Base-by-base conservation (phyloP, 2,329 filamentous ascomycete genomes). In the Metarhizium guizhouense region DNA sequence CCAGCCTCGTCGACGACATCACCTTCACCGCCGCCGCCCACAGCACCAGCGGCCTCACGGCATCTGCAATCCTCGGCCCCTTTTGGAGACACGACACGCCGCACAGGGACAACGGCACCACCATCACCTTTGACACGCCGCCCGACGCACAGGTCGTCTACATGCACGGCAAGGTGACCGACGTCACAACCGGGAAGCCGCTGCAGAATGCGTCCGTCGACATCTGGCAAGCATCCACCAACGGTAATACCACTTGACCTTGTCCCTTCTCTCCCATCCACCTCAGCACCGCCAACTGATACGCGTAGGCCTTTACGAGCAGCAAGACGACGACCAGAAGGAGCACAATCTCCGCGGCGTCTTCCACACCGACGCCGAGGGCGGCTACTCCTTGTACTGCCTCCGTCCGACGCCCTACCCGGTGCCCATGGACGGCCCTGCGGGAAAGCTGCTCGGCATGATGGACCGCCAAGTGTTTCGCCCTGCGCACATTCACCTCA, bases 81-180 rank as follows among this genome's bases (percentile, higher is more conserved):
- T 95, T 95, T 74, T 95, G 88, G 82, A 81, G 88, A 6, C 78
- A 83, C 47, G 80, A 91, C 62, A 83, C 89, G 0, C 89, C 90
- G 5, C 72, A 80, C 56, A 80, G 85, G 50, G 72, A 82, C n/a
- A 87, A 87, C 65, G 90, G 87, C 52, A 80, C 77, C 49, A 84
- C 76, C 63, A 89, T 94, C 59, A 76, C 85, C 20, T 74, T 73
- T 55, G 68, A 78, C 59, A 76, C 74, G 59, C 79, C 80, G 6
- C 56, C 70, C 53, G 74, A 76, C 56, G 73, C 66, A 14, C 63
- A 87, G 59, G 72, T 84, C 32, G 77, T 79, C 3, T 82, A 78
- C 63, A 84, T 90, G 77, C 80, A 88, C 61, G 87, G 88, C 52
- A 70, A 69, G 40, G 72, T 83, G 51, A 70, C 71, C n/a, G 76